Conservation (phyloP, 345 rosid species). For the Linum tenue region DNA sequence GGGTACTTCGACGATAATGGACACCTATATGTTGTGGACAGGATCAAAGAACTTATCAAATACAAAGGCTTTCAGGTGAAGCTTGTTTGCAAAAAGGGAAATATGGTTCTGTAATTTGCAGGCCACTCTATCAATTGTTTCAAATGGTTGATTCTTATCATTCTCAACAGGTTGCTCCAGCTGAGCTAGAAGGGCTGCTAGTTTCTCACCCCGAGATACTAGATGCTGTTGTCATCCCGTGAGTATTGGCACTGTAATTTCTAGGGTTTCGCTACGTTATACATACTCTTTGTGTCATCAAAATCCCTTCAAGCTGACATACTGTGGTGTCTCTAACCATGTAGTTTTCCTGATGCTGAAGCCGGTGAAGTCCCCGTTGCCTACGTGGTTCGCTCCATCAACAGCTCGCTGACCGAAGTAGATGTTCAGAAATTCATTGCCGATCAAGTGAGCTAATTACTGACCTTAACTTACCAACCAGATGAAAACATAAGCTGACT, state of each 20-base stretch:
- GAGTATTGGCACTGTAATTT: slow-evolving; percentile 20
- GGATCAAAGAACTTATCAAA: slow-evolving; percentile 90
- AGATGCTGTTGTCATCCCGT: slow-evolving; percentile 93
- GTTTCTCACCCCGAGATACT: slow-evolving; percentile 15
- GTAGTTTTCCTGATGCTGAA: slow-evolving; percentile 79
- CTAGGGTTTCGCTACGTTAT: background rate
- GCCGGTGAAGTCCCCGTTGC: slow-evolving; percentile 92
- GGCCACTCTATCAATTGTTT: too few species aligned
- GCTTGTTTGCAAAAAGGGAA: background rate
- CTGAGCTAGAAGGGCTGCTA: slow-evolving; percentile 28
- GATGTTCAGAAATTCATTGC: slow-evolving; percentile 61
- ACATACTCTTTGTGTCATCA: background rate
- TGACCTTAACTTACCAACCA: background rate
- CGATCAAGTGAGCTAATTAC: slow-evolving; percentile 40
- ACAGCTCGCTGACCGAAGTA: slow-evolving; percentile 56
- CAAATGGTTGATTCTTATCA: too few species aligned
- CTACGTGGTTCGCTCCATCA: slow-evolving; percentile 61
- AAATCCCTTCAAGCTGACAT: background rate
- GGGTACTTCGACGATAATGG: slow-evolving; percentile 83
- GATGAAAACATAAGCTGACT: too few species aligned
- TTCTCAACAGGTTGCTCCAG: slow-evolving; percentile 72
- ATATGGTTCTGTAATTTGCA: too few species aligned
- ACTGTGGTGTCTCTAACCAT: background rate
- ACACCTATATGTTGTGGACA: slow-evolving; percentile 59
- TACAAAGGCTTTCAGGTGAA: slow-evolving; percentile 86